Evolutionary conservation across 495 filamentous ascomycete genomes (phyloP).

Genomic region (Staphylotrichum tortipilum): DNA sequence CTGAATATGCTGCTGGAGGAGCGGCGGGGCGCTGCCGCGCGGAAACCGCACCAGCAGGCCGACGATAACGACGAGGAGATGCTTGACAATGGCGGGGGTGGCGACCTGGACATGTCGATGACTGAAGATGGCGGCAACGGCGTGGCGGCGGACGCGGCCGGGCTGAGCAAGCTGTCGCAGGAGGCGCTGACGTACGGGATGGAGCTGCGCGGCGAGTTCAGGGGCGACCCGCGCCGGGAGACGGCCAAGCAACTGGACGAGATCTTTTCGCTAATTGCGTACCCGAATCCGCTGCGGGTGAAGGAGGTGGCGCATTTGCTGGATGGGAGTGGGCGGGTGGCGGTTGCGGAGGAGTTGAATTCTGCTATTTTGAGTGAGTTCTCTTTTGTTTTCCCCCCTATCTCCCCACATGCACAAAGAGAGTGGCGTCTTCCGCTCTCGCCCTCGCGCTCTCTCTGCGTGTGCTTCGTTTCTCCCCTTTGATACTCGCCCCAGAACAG

Average conservation of each 20-base stretch:
- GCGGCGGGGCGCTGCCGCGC: not conserved
- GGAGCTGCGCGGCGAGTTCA: conserved; percentile 67
- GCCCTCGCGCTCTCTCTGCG: conserved; percentile 7
- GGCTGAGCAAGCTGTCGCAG: conserved; percentile 47
- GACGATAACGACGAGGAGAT: conserved; percentile 73
- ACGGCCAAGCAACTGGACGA: conserved; percentile 69
- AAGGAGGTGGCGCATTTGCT: conserved; percentile 72
- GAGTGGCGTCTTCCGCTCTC: not conserved
- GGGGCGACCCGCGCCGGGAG: conserved; percentile 55
- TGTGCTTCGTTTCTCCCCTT: not conserved
- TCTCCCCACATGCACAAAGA: too few relatives aligned
- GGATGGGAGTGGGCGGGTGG: conserved; percentile 62
- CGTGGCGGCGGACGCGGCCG: conserved; percentile 42
- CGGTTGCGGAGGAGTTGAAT: conserved; percentile 90
- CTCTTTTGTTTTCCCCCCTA: not conserved
- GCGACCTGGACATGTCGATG: conserved; percentile 39
- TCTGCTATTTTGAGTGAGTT: conserved; percentile 80
- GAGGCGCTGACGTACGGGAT: conserved; percentile 76
- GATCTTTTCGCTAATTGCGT: conserved; percentile 83
- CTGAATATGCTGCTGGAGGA: conserved; percentile 42
- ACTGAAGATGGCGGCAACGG: conserved; percentile 33
- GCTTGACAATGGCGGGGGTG: conserved; percentile 32
- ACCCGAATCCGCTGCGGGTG: conserved; percentile 66
- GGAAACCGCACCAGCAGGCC: conserved; percentile 31
- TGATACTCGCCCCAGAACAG: too few relatives aligned